Percentiles rank a stretch among this genome's conserved stretches.
These are phyloP conservation scores for Lolium rigidum DNA, from an alignment of 176 grass and related monocot genomes.

Conservation along the genomic window DNA sequence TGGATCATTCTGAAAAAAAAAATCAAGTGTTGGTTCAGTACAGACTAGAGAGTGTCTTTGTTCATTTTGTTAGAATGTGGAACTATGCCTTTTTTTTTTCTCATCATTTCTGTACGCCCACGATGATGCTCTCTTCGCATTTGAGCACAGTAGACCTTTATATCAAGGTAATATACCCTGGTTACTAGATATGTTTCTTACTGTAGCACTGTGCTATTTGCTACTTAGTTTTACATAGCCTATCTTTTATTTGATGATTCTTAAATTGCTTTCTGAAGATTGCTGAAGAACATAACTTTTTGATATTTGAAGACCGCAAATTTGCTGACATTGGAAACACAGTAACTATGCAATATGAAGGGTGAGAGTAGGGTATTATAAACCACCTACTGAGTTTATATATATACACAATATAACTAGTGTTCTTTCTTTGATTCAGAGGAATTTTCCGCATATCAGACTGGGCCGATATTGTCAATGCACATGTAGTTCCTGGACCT, in stretches of 20 bases:
- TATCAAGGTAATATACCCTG: neutral
- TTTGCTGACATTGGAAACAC: conserved; percentile 96
- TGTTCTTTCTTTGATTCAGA: conserved; percentile 46
- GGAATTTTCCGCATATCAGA: conserved; percentile 86
- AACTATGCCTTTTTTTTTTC: neutral
- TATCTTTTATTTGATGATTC: neutral
- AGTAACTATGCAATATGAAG: conserved; percentile 95
- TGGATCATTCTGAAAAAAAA: neutral
- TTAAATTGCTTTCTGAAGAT: conserved; percentile 59
- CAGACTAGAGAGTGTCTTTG: neutral
- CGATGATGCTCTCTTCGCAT: neutral
- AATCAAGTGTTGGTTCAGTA: neutral
- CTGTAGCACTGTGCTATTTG: no score
- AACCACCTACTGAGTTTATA: neutral
- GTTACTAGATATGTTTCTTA: neutral
- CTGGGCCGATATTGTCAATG: conserved; percentile 94
- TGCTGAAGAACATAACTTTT: conserved; percentile 82
- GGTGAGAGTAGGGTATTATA: conserved; percentile 50
- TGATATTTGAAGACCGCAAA: conserved; percentile 93
- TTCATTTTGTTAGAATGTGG: neutral
- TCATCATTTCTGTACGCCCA: neutral
- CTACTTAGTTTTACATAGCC: neutral
- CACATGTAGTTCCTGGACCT: conserved; percentile 80
- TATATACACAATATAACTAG: neutral
- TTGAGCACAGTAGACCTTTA: neutral